Percentiles rank a stretch among this genome's conserved stretches.
Evolutionary conservation across 2,329 filamentous ascomycete genomes (phyloP).

Genomic region (Fusarium tanahbumbuense): DNA sequence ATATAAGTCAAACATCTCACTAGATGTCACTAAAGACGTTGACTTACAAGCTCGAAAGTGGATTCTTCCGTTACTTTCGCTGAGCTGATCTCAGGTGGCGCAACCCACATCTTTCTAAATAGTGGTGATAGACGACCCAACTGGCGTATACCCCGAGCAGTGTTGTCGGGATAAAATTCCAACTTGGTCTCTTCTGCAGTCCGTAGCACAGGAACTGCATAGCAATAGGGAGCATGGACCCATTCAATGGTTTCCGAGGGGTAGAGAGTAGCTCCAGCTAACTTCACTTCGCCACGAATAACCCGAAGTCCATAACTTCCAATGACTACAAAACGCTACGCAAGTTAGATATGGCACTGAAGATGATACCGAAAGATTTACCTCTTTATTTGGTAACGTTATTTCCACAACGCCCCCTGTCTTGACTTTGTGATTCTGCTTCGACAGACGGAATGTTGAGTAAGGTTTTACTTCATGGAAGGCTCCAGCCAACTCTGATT

Average conservation of each 20-base stretch:
- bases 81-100: constrained; percentile 46
- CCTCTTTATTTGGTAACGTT: constrained; percentile 62
- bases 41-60: constrained; percentile 64
- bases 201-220: constrained; percentile 75
- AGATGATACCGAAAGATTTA: constrained; percentile 41
- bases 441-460: constrained; percentile 60
- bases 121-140: constrained; percentile 73
- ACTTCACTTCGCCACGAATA: constrained; percentile 68
- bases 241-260: constrained; percentile 61
- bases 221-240: constrained; percentile 75
- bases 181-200: constrained; percentile 62
- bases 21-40: neutral
- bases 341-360: constrained; percentile 32
- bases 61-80: constrained; percentile 31
- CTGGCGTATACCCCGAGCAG: constrained; percentile 60
- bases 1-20: constrained; percentile 31
- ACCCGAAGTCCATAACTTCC: constrained; percentile 77
- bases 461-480: constrained; percentile 48
- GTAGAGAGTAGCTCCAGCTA: constrained; percentile 73
- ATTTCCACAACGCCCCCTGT: constrained; percentile 56
- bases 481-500: constrained; percentile 5
- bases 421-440: constrained; percentile 57
- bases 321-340: constrained; percentile 69
- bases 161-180: constrained; percentile 67
- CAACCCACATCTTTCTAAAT: constrained; percentile 75